These are phyloP conservation scores for Flaveria sonorensis DNA, from an alignment of 129 eudicot species.

Conservation along the genomic window DNA sequence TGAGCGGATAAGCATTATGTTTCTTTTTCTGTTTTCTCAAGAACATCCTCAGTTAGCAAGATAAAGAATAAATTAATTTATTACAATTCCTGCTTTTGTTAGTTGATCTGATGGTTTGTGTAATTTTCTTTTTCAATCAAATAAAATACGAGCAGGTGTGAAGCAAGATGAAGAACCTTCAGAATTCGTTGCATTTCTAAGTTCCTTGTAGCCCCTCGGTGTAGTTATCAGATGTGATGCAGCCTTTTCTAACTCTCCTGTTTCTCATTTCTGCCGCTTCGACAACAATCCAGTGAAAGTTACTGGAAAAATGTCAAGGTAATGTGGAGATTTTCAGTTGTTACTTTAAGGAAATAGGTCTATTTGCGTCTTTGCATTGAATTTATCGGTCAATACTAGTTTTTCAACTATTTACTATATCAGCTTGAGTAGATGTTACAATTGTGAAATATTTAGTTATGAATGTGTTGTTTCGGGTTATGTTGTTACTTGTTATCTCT, in stretches of 20 bases:
- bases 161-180: slow-evolving; percentile 67
- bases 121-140: slow-evolving; percentile 6
- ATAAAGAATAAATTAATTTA: slow-evolving; percentile 2
- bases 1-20: not conserved
- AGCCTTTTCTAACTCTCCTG: slow-evolving; percentile 14
- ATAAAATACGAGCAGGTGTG: slow-evolving; percentile 50
- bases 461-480: not conserved
- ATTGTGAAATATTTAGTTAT: not conserved
- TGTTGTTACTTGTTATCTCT: not conserved
- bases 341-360: slow-evolving; percentile 5
- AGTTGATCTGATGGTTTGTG: not conserved
- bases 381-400: not conserved
- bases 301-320: slow-evolving; percentile 31
- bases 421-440: not conserved
- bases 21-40: slow-evolving; percentile 12
- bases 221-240: slow-evolving; percentile 16
- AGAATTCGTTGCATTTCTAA: slow-evolving; percentile 50
- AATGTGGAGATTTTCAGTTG: slow-evolving; percentile 13
- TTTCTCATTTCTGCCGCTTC: slow-evolving; percentile 23
- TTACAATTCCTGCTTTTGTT: not conserved
- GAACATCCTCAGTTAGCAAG: not conserved
- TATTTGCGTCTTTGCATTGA: not conserved
- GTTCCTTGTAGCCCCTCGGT: slow-evolving; percentile 41
- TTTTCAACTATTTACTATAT: not conserved
- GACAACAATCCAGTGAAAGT: slow-evolving; percentile 29